These are phyloP conservation scores for Diaporthe destruens DNA, from an alignment of 2,329 filamentous ascomycete genomes.

Conservation along the genomic window DNA sequence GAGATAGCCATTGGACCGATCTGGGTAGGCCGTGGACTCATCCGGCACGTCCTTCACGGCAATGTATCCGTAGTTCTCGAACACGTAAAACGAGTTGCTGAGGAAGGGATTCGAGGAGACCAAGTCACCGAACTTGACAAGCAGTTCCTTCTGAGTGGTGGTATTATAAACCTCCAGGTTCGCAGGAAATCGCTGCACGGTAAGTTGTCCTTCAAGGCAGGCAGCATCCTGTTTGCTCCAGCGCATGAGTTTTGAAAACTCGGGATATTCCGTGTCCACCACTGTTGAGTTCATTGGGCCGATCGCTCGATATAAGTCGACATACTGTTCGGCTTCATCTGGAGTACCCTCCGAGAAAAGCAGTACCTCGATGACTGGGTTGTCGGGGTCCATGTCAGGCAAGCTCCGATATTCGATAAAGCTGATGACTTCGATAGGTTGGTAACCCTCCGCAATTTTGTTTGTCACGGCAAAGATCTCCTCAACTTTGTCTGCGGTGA, in stretches of 20 bases:
- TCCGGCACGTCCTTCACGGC: slow-evolving; percentile 1
- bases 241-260: slow-evolving; percentile 41
- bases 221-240: slow-evolving; percentile 48
- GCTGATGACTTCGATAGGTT: slow-evolving; percentile 15
- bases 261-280: slow-evolving; percentile 17
- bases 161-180: slow-evolving; percentile 48
- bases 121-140: slow-evolving; percentile 2
- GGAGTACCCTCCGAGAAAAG: slow-evolving; percentile 1
- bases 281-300: not conserved
- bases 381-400: not conserved
- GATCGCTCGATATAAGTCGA: slow-evolving; percentile 6
- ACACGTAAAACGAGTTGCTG: slow-evolving; percentile 51
- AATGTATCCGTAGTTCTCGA: slow-evolving; percentile 43
- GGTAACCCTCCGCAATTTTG: not conserved
- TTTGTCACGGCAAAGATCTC: slow-evolving; percentile 22
- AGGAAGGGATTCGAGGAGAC: slow-evolving; percentile 14
- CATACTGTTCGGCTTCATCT: slow-evolving; percentile 38
- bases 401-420: slow-evolving; percentile 43
- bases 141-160: slow-evolving; percentile 47
- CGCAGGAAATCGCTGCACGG: slow-evolving; percentile 17
- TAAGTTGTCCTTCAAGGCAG: slow-evolving; percentile 45
- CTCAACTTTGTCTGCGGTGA: slow-evolving; percentile 26
- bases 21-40: slow-evolving; percentile 3
- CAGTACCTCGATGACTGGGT: not conserved
- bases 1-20: slow-evolving; percentile 46